phyloP scores from a whole-genome alignment of 345 rosid genomes.

The Sonneratia alba region DNA sequence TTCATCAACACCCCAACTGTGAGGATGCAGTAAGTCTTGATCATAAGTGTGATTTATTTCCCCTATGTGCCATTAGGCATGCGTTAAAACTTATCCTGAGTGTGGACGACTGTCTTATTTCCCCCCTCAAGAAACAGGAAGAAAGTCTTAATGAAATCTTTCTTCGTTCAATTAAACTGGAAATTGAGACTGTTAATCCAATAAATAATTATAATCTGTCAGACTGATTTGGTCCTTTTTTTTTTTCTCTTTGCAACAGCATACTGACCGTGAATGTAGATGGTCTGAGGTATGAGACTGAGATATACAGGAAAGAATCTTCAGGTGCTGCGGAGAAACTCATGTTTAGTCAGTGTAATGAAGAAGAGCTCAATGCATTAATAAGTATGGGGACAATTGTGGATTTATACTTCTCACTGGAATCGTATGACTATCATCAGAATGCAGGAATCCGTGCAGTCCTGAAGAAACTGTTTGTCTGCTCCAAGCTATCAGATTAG shows the following conservation, averaged over 20 bases:
- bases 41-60: background rate
- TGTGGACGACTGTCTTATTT: background rate
- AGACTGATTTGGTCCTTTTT: background rate
- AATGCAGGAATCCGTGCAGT: conserved; percentile 64
- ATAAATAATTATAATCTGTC: too few relatives aligned
- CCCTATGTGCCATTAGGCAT: background rate
- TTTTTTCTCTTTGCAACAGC: conserved; percentile 25
- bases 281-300: conserved; percentile 31
- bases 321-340: conserved; percentile 18
- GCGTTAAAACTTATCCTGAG: background rate
- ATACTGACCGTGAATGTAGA: conserved; percentile 46
- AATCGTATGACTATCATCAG: conserved; percentile 64
- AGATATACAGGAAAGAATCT: conserved; percentile 6
- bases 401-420: conserved; percentile 61
- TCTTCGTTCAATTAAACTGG: too few relatives aligned
- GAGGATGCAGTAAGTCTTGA: conserved; percentile 61
- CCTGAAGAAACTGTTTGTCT: conserved; percentile 49
- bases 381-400: conserved; percentile 34
- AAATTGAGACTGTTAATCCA: too few relatives aligned
- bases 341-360: conserved; percentile 30
- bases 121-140: background rate
- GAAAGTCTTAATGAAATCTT: background rate
- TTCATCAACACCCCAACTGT: conserved; percentile 37
- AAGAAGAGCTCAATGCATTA: conserved; percentile 38
- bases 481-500: conserved; percentile 11